Conservation (phyloP, 257 asterid genomes). For the Lavandula angustifolia region DNA sequence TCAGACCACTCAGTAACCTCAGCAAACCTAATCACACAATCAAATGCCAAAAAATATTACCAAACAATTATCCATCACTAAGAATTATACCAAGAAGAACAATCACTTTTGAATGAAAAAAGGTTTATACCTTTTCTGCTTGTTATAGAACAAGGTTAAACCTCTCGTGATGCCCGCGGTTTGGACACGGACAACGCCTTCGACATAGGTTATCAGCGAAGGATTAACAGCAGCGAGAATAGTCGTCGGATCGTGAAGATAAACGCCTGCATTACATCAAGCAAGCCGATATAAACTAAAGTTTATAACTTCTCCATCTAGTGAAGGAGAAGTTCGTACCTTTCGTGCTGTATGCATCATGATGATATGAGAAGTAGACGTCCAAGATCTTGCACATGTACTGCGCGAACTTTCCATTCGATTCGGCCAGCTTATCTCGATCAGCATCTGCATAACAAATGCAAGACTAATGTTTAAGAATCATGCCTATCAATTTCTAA, state of each 20-base stretch:
- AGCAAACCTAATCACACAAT: conserved; percentile 50
- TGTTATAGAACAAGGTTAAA: conserved; percentile 79
- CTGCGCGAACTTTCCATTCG: conserved; percentile 70
- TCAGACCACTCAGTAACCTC: conserved; percentile 84
- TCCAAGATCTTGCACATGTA: conserved; percentile 81
- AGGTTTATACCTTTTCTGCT: conserved; percentile 75
- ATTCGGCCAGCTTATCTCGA: conserved; percentile 65
- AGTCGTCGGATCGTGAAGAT: conserved; percentile 93
- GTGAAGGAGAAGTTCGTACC: conserved; percentile 38
- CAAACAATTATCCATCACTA: background rate
- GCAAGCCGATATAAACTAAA: conserved; percentile 9
- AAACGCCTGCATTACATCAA: conserved; percentile 65
- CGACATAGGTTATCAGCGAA: conserved; percentile 72
- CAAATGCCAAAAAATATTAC: conserved; percentile 16
- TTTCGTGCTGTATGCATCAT: conserved; percentile 76
- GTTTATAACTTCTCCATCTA: conserved; percentile 2
- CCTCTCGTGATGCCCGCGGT: conserved; percentile 85
- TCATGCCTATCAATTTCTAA: background rate
- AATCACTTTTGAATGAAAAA: background rate
- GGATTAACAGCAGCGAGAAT: conserved; percentile 90
- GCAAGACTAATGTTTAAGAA: background rate
- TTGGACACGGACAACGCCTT: conserved; percentile 93
- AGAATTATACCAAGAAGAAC: background rate
- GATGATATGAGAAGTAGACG: conserved; percentile 80
- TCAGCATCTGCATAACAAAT: conserved; percentile 56